Base-by-base conservation (phyloP, 2,329 filamentous ascomycete species). In the Sarocladiaceae sp. region DNA sequence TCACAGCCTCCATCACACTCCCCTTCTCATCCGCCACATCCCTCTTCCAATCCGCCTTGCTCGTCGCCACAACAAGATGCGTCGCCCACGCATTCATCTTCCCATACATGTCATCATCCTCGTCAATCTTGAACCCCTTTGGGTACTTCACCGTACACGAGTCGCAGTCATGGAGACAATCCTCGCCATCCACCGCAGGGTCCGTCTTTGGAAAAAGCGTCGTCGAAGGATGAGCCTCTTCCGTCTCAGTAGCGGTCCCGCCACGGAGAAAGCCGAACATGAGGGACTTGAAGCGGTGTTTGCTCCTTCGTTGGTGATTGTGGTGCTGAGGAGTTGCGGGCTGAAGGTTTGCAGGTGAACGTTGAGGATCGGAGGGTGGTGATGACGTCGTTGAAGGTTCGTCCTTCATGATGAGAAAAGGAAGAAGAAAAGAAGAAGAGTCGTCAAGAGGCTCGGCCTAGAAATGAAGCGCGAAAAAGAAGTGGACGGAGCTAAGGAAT, bases 41-140 rank as follows among this genome's bases (percentile, higher is more conserved):
- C 55, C 89, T 74, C 64, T 93, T 87, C 94, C 94, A 99, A 70
- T 99, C 94, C 23, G 86, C 80, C 80, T 97, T 96, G 55, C 91
- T 90, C n/a, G 94, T 99, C 22, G 90, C 94, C 15, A 97, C 90
- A 28, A 99, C 74, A 56, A 96, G 66, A 70, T 99, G 94, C 18
- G 91, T 94, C 62, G 83, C 86, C 88, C 90, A 97, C 31, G 84
- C 90, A 63, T 90, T 88, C 56, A 97, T 81, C 54, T 88, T 77
- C 1, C 93, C 94, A 65, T 95, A 97, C 47, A 99, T 72, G 60
- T 84, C 75, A 64, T 96, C 90, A 6, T 78, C 73, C 66, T 87
- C 80, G 53, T 97, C 88, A 52, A 96, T 83, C 63, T 85, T 83
- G 71, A 86, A 87, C 31, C 70, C 70, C 55, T 74, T 75, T 33